These are phyloP conservation scores for Cercospora citrullina DNA, from an alignment of 2,329 filamentous ascomycete genomes.

Conservation along the genomic window DNA sequence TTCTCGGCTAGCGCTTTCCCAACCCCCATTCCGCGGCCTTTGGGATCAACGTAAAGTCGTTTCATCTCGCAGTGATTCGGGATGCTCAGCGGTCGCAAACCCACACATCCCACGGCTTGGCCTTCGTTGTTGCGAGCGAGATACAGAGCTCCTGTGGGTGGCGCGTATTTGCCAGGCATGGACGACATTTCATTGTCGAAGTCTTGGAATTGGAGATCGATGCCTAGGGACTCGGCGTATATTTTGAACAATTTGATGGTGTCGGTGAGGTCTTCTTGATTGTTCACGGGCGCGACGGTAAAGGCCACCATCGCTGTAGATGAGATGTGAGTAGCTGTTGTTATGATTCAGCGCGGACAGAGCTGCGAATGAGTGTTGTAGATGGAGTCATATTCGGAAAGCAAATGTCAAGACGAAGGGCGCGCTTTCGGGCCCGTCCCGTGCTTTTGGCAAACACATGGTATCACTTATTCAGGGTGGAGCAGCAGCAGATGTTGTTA, in stretches of 20 bases:
- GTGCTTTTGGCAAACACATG: background rate
- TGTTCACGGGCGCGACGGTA: slow-evolving; percentile 42
- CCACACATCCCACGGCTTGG: slow-evolving; percentile 52
- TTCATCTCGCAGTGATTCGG: slow-evolving; percentile 53
- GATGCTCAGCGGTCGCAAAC: slow-evolving; percentile 45
- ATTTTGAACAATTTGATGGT: slow-evolving; percentile 42
- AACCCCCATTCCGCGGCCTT: slow-evolving; percentile 52
- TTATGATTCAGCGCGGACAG: background rate
- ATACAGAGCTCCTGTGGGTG: slow-evolving; percentile 50
- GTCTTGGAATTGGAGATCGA: slow-evolving; percentile 60
- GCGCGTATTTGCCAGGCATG: slow-evolving; percentile 57
- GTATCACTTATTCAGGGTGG: background rate
- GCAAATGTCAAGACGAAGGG: background rate
- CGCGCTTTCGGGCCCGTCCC: slow-evolving; percentile 1
- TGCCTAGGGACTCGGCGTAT: slow-evolving; percentile 47
- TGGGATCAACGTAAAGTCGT: slow-evolving; percentile 54
- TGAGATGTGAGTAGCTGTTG: background rate
- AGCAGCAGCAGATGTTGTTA: background rate
- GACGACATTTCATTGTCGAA: slow-evolving; percentile 55
- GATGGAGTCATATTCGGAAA: background rate
- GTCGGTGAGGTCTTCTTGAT: slow-evolving; percentile 45
- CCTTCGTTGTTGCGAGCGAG: slow-evolving; percentile 44
- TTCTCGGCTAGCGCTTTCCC: slow-evolving; percentile 51
- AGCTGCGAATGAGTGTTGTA: background rate
- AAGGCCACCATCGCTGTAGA: slow-evolving; percentile 6